Base-by-base conservation (phyloP, 495 filamentous ascomycete genomes). In the Neurospora sp. region DNA sequence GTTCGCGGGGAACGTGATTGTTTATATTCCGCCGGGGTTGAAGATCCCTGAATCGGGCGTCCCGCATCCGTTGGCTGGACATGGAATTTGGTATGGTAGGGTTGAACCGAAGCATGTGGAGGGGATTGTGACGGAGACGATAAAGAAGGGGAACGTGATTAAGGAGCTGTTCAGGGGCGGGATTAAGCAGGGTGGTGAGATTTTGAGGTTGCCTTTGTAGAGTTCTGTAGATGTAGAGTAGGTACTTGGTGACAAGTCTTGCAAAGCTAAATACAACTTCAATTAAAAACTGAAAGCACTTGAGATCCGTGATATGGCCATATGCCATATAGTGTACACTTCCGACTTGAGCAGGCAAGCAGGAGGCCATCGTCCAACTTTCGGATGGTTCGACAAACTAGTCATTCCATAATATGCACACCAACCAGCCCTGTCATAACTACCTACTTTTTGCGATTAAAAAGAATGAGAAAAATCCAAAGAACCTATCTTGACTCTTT, bases 51-150 rank as follows among this genome's bases (percentile, higher is more conserved):
- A 78, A 8, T 71, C 39, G 35, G 78, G 76, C 1, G 74, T 81
- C 70, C 66, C 48, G n/a, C 85, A 89, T 80, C 85, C 89, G 22
- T 81, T 97, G 73, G 91, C 89, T 1, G 94, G 94, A 1, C 89
- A 88, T 77, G 94, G 95, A 0, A 90, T 98, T 40, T 98, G 95
- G 95, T 98, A 98, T 83, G 95, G 94, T 1, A 84, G 95, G 66
- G 90, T 98, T 31, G 91, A 93, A 78, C 93, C 95, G 0, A 89
- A 85, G 73, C 90, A 98, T 82, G 93, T 97, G 1, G 90, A 96
- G 77, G 94, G 94, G 0, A 89, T 98, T 68, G 87, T 98, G 12
- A 80, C 89, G 20, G 92, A 95, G 85, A 98, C 94, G 1, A 85
- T 98, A 3, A 44, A 89, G 40, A 84, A 87, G 10, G 93, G 94